Percentiles rank a stretch among this genome's conserved stretches.
These are phyloP conservation scores for Lipomyces spencermartinsiae DNA, from an alignment of 805 yeast species.

Conservation along the genomic window DNA sequence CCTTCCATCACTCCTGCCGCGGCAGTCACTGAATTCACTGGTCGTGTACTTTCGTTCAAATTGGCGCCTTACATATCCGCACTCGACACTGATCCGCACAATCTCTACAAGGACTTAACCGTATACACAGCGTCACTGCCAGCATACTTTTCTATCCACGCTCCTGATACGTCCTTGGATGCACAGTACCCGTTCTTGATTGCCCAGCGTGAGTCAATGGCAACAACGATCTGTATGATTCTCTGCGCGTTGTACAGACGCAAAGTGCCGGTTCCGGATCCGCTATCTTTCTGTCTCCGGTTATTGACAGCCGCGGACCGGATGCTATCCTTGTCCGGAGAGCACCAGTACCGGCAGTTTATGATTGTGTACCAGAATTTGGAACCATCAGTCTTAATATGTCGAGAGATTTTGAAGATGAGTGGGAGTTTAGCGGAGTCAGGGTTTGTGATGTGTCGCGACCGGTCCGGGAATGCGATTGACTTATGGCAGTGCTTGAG, in stretches of 20 bases:
- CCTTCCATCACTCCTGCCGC: constrained; percentile 20
- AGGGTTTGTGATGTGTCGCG: constrained; percentile 29
- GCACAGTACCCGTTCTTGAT: constrained; percentile 28
- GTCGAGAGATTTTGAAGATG: constrained; percentile 36
- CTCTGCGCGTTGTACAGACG: constrained; percentile 35
- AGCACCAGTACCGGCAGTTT: constrained; percentile 37
- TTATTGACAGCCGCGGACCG: constrained; percentile 34
- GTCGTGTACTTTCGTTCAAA: constrained; percentile 25
- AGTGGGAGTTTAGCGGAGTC: constrained; percentile 32
- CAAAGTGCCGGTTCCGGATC: constrained; percentile 32
- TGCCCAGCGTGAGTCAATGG: constrained; percentile 31
- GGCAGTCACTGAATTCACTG: constrained; percentile 28
- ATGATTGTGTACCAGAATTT: constrained; percentile 35
- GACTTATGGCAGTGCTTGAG: constrained; percentile 31
- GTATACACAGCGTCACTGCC: constrained; percentile 34
- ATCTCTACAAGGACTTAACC: constrained; percentile 27
- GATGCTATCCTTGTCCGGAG: constrained; percentile 9
- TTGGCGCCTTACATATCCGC: constrained; percentile 21
- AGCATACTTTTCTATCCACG: constrained; percentile 27
- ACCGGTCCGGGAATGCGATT: constrained; percentile 30
- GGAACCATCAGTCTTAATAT: constrained; percentile 34
- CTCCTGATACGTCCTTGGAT: constrained; percentile 36
- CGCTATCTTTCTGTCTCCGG: constrained; percentile 34
- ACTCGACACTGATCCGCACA: constrained; percentile 31
- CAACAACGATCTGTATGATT: constrained; percentile 34